Base-by-base conservation (phyloP, 148 eudicot genomes). In the Rhododendron kiyosumense region DNA sequence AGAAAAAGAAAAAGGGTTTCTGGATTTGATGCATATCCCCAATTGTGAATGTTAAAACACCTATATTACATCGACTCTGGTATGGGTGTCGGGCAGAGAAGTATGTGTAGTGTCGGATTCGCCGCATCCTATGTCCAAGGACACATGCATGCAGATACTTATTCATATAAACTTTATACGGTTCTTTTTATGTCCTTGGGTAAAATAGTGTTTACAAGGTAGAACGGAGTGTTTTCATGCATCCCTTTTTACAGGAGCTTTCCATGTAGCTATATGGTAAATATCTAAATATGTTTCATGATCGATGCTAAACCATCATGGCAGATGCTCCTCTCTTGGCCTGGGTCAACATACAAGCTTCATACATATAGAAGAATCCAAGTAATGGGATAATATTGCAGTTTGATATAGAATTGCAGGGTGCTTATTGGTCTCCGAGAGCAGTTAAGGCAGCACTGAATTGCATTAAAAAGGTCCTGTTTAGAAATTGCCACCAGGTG, bases 381-480 rank as follows among this genome's bases (percentile, higher is more conserved):
- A 24, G 14, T n/a, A 24, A 26, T 65, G 26, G 38, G 36, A 71
- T 4, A 71, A 30, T 15, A 71, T 14, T 71, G 76, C 76, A 32
- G 38, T 41, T 32, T 71, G 51, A 83, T 83, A 15, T 69, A 22
- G 43, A 22, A 32, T 73, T 30, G 32, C 11, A n/a, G 34, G 61
- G 20, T 84, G 67, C 51, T 54, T 80, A 48, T 69, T 93, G 98
- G 86, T 90, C 98, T 74, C 90, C 90, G 65, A 89, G 96, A 86
- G 93, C 98, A 84, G 91, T 90, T 54, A 90, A 84, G 77, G 94
- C 98, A n/a, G 96, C 93, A 0, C 73, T 93, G 87, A 91, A 91
- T 90, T 96, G 98, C 91, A 85, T 92, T 54, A 91, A 84, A 88
- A 93, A 91, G 86, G 90, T 94, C 48, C 59, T 90, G 74, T 79